Conservation (phyloP, 495 filamentous ascomycete genomes). For the Penicillium silybi region DNA sequence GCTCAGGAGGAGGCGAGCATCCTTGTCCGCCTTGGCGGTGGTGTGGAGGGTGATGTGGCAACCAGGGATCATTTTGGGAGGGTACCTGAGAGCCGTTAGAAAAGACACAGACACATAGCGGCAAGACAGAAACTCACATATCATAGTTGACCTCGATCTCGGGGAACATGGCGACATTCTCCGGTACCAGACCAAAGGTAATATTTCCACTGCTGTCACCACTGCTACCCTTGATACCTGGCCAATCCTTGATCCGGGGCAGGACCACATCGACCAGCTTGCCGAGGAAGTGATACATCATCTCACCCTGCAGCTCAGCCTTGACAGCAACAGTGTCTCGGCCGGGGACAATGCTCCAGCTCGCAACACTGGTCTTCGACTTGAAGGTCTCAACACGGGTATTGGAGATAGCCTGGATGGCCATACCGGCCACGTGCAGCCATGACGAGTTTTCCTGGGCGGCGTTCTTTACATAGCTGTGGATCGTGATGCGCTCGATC, state of each 20-base stretch:
- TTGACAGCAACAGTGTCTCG: slow-evolving; percentile 56
- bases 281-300: slow-evolving; percentile 83
- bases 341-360: slow-evolving; percentile 57
- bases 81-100: slow-evolving; percentile 52
- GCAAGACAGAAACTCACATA: slow-evolving; percentile 55
- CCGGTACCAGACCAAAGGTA: slow-evolving; percentile 67
- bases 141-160: slow-evolving; percentile 91
- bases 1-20: slow-evolving; percentile 80
- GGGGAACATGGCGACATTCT: slow-evolving; percentile 76
- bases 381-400: slow-evolving; percentile 65
- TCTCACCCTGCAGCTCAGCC: slow-evolving; percentile 67
- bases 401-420: slow-evolving; percentile 81
- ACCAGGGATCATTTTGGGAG: slow-evolving; percentile 89
- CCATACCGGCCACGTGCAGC: slow-evolving; percentile 76
- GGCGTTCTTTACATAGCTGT: slow-evolving; percentile 61
- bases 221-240: slow-evolving; percentile 66
- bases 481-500: slow-evolving; percentile 74
- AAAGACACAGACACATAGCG: background rate
- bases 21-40: slow-evolving; percentile 80
- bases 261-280: slow-evolving; percentile 84
- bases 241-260: slow-evolving; percentile 93
- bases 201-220: slow-evolving; percentile 90
- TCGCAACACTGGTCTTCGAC: slow-evolving; percentile 60
- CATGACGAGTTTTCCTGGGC: slow-evolving; percentile 62
- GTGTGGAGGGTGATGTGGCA: slow-evolving; percentile 86